phyloP scores from a whole-genome alignment of 192 early-diverging fungal species.

The Allomyces macrogynus region DNA sequence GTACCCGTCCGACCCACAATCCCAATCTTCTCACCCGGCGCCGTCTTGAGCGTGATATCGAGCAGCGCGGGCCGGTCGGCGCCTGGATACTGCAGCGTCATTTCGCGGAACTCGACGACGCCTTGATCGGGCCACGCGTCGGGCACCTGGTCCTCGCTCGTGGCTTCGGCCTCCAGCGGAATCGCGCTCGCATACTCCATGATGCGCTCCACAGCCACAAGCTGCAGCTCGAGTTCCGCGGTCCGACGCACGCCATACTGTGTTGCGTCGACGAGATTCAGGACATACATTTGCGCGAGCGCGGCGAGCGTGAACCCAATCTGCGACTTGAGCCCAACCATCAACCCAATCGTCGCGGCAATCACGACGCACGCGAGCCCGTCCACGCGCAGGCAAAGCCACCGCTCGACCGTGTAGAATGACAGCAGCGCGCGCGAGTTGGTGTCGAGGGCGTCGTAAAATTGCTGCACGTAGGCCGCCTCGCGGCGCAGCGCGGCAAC shows the following conservation, averaged over 20 bases:
- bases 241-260: constrained; percentile 48
- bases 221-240: constrained; percentile 27
- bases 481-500: constrained; percentile 68
- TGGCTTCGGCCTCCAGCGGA: constrained; percentile 56
- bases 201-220: constrained; percentile 61
- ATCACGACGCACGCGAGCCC: constrained; percentile 48
- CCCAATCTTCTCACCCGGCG: not conserved
- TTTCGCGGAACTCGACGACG: not conserved
- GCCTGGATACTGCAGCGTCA: not conserved
- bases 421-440: constrained; percentile 76
- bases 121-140: not conserved
- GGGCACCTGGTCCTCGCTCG: constrained; percentile 8
- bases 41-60: not conserved
- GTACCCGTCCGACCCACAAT: not conserved
- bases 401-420: constrained; percentile 70
- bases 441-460: constrained; percentile 38
- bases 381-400: constrained; percentile 73
- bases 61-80: not conserved
- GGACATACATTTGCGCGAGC: constrained; percentile 60
- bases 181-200: constrained; percentile 51
- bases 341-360: constrained; percentile 43
- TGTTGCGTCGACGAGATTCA: constrained; percentile 73
- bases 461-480: constrained; percentile 37
- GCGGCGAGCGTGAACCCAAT: constrained; percentile 76
- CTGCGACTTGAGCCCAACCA: constrained; percentile 24